phyloP scores from a whole-genome alignment of 805 yeast genomes.

The Candida anglica region DNA sequence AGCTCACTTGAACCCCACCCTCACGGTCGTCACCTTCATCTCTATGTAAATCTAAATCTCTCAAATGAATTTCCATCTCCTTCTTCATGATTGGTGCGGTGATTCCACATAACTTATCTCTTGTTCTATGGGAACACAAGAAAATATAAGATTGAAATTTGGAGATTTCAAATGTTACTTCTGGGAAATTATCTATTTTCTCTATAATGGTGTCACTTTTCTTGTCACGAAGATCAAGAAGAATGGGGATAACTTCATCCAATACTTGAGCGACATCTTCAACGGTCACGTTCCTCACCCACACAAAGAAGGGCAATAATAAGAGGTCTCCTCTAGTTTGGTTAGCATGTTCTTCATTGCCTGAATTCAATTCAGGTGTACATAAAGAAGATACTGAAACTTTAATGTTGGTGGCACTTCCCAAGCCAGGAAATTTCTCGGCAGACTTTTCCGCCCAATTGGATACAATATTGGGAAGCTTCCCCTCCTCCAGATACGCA shows the following conservation, averaged over 20 bases:
- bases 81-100: conserved; percentile 89
- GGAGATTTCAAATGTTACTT: conserved; percentile 35
- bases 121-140: conserved; percentile 83
- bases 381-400: conserved; percentile 55
- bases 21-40: conserved; percentile 74
- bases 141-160: conserved; percentile 45
- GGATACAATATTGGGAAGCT: conserved; percentile 44
- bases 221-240: conserved; percentile 20
- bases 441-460: conserved; percentile 25
- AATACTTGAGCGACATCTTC: conserved; percentile 43
- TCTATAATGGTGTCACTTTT: neutral
- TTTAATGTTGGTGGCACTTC: conserved; percentile 31
- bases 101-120: conserved; percentile 91
- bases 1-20: conserved; percentile 69
- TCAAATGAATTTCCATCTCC: conserved; percentile 67
- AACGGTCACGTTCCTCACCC: conserved; percentile 52
- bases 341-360: conserved; percentile 33
- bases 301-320: conserved; percentile 69
- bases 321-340: conserved; percentile 55
- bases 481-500: conserved; percentile 45
- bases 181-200: conserved; percentile 17
- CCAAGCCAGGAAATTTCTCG: conserved; percentile 15
- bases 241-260: conserved; percentile 36
- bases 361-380: conserved; percentile 37
- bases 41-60: conserved; percentile 69